Evolutionary conservation across 83 land plant genomes (phyloP).

Genomic region (Picea engelmannii): DNA sequence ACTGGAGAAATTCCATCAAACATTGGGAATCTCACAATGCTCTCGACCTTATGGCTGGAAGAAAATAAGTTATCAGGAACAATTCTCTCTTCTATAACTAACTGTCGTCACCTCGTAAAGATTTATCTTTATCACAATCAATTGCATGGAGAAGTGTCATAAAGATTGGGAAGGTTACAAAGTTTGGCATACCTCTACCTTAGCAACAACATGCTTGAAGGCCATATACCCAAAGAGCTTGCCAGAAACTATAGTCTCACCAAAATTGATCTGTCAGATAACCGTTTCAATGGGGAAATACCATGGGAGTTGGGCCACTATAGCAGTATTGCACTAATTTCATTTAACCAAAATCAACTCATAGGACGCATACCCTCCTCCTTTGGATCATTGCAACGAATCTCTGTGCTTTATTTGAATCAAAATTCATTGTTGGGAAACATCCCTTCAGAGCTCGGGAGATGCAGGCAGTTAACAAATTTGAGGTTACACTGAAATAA

Average conservation of each 20-base stretch:
- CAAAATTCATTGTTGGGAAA: conserved; percentile 40
- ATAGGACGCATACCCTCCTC: too few relatives aligned
- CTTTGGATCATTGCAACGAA: neutral
- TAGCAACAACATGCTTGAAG: conserved; percentile 52
- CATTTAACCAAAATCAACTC: too few relatives aligned
- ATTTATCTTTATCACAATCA: conserved; percentile 39
- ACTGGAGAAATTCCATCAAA: too few relatives aligned
- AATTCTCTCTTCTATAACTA: conserved; percentile 18
- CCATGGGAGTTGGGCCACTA: too few relatives aligned
- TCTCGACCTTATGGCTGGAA: too few relatives aligned
- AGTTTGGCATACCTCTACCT: conserved; percentile 51
- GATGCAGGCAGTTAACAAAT: too few relatives aligned
- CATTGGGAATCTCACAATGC: too few relatives aligned
- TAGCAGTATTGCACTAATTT: too few relatives aligned
- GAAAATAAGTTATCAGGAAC: too few relatives aligned
- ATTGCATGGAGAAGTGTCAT: too few relatives aligned
- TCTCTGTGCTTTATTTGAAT: conserved; percentile 29
- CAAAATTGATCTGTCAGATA: neutral
- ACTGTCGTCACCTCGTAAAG: conserved; percentile 28
- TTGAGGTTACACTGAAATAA: conserved; percentile 26
- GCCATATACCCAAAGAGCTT: conserved; percentile 48
- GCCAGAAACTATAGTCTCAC: conserved; percentile 28
- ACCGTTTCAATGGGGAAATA: too few relatives aligned
- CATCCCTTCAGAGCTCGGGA: neutral
- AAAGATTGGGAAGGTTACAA: conserved; percentile 24